Conservation (phyloP, 2,329 filamentous ascomycete species). For the Pezicula rhizophila region DNA sequence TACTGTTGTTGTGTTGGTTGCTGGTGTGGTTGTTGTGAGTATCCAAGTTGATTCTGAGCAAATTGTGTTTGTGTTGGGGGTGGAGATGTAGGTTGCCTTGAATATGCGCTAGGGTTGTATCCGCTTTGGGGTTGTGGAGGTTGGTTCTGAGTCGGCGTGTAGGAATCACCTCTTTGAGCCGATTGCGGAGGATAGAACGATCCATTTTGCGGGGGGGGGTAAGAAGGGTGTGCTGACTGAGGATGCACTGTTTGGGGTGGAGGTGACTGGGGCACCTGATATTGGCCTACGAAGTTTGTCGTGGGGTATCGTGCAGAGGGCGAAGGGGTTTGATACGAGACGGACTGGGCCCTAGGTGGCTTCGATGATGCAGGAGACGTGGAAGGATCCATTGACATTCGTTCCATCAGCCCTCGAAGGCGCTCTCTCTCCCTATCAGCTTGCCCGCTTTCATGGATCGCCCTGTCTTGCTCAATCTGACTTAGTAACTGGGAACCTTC, state of each 20-base stretch:
- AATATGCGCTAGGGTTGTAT: slow-evolving; percentile 33
- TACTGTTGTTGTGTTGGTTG: slow-evolving; percentile 35
- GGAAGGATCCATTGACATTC: slow-evolving; percentile 77
- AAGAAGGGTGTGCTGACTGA: slow-evolving; percentile 36
- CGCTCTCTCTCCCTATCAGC: slow-evolving; percentile 80
- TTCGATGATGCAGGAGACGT: slow-evolving; percentile 34
- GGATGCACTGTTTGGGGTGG: slow-evolving; percentile 33
- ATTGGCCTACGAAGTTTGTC: slow-evolving; percentile 50
- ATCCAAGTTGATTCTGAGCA: slow-evolving; percentile 19
- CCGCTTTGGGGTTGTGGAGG: slow-evolving; percentile 46
- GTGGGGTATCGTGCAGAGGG: slow-evolving; percentile 44
- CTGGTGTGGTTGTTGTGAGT: slow-evolving; percentile 27
- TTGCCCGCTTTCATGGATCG: slow-evolving; percentile 24
- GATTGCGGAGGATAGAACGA: slow-evolving; percentile 22
- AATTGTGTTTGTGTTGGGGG: slow-evolving; percentile 49
- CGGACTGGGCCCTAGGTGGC: slow-evolving; percentile 25
- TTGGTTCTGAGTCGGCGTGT: slow-evolving; percentile 33
- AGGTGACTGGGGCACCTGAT: slow-evolving; percentile 51
- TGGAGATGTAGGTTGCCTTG: slow-evolving; percentile 44
- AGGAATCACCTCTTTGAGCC: slow-evolving; percentile 42
- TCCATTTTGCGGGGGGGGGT: slow-evolving; percentile 35
- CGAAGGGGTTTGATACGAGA: slow-evolving; percentile 29
- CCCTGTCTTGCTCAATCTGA: slow-evolving; percentile 53
- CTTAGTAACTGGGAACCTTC: slow-evolving; percentile 86
- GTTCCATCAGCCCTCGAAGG: slow-evolving; percentile 84